Conservation (phyloP, 805 yeast genomes). For the Wickerhamomyces hampshirensis region DNA sequence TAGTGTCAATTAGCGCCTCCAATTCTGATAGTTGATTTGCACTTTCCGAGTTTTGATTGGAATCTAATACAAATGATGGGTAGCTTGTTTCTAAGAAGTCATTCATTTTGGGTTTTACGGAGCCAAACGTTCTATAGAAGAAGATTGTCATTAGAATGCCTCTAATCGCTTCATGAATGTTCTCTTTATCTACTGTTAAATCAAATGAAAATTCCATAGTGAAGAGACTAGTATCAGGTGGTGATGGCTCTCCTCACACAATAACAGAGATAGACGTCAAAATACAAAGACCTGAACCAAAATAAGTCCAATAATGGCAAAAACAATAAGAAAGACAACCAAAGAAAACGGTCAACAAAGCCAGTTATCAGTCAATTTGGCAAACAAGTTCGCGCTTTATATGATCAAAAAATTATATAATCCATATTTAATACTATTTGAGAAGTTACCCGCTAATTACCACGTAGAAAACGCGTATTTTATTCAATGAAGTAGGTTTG, state of each 20-base stretch:
- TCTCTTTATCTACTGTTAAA: conserved; percentile 47
- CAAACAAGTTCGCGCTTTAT: no score
- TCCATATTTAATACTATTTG: no score
- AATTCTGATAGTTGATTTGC: conserved; percentile 40
- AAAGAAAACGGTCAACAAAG: no score
- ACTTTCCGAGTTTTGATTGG: conserved; percentile 8
- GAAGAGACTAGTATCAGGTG: neutral
- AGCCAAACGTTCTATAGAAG: conserved; percentile 66
- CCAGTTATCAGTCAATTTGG: no score
- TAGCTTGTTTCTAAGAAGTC: conserved; percentile 58
- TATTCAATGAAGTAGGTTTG: no score
- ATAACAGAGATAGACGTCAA: neutral
- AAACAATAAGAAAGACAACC: no score
- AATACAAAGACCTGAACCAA: no score
- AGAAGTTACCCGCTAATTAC: no score
- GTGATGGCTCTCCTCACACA: neutral
- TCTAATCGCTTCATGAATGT: conserved; percentile 48
- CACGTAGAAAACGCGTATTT: no score
- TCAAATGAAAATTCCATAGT: conserved; percentile 41
- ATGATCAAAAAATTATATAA: no score
- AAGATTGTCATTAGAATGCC: conserved; percentile 64
- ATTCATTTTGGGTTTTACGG: conserved; percentile 48
- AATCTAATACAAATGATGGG: conserved; percentile 11
- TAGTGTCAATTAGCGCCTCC: conserved; percentile 36
- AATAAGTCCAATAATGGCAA: no score